A percentile compares a stretch with the other conserved stretches of the same genome.
Evolutionary conservation across 2,329 filamentous ascomycete genomes (phyloP).

Genomic region (Alternaria ventricosa): DNA sequence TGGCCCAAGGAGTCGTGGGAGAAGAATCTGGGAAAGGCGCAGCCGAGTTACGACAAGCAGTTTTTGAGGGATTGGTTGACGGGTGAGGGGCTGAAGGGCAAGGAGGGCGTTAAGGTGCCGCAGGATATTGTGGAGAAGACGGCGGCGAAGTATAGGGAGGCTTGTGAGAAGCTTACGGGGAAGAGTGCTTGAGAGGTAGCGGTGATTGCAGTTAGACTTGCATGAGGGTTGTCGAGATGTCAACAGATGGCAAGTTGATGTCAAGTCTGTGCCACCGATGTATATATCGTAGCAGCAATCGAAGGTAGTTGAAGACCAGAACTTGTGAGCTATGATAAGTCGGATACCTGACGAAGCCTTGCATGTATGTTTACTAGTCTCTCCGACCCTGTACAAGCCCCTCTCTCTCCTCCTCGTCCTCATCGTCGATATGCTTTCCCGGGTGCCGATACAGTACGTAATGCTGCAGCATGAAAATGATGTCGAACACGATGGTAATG

Average conservation of each 20-base stretch:
- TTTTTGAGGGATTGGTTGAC: constrained; percentile 81
- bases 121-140: constrained; percentile 74
- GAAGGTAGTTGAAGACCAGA: neutral
- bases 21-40: constrained; percentile 67
- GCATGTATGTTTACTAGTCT: neutral
- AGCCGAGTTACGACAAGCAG: constrained; percentile 86
- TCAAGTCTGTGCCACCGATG: neutral
- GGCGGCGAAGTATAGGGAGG: constrained; percentile 75
- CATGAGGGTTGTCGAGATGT: neutral
- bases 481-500: constrained; percentile 83
- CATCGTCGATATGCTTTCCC: constrained; percentile 34
- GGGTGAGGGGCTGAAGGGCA: constrained; percentile 73
- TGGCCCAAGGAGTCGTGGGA: constrained; percentile 79
- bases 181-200: constrained; percentile 1
- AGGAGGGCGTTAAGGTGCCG: constrained; percentile 74
- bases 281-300: neutral
- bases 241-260: accelerated
- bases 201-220: accelerated
- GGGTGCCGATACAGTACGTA: constrained; percentile 73
- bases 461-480: constrained; percentile 87
- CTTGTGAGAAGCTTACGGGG: constrained; percentile 73
- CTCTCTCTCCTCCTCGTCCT: constrained; percentile 37
- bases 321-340: neutral
- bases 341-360: neutral
- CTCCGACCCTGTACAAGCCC: constrained; percentile 25